phyloP scores from a whole-genome alignment of 257 asterid genomes.

The Solanum bulbocastanum region DNA sequence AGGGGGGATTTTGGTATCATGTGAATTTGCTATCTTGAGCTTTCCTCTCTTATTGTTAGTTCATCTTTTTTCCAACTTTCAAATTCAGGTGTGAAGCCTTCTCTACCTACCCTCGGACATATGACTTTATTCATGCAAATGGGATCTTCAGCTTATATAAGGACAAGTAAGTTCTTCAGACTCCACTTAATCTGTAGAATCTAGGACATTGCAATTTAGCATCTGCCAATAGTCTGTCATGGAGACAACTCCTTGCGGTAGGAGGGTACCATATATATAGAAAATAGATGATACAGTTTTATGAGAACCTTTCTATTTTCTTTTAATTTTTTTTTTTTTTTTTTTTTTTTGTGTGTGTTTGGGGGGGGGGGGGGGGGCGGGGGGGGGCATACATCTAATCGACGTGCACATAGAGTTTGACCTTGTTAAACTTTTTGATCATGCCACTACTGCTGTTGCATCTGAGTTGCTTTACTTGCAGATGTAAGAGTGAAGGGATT shows the following conservation, averaged over 20 bases:
- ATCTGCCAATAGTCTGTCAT: not conserved
- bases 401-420: not conserved
- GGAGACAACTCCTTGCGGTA: not conserved
- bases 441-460: not conserved
- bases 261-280: not conserved
- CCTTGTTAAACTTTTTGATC: not conserved
- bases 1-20: not conserved
- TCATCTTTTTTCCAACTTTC: not conserved
- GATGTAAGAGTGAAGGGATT: slow-evolving; percentile 25
- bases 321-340: no score
- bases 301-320: not conserved
- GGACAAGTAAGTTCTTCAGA: slow-evolving; percentile 20
- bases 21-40: not conserved
- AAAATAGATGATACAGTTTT: not conserved
- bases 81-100: slow-evolving; percentile 34
- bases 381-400: not conserved
- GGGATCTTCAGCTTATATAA: slow-evolving; percentile 32
- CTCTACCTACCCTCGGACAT: slow-evolving; percentile 36
- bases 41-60: not conserved
- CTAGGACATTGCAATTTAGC: not conserved
- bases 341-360: not conserved
- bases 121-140: slow-evolving; percentile 34
- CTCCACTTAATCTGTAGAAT: not conserved
- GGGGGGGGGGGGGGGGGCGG: no score
- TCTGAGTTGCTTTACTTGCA: slow-evolving; percentile 5